Evolutionary conservation across 768 basidiomycete genomes (phyloP), one percentile per base, ranked within the genome.

Genomic region (Phylloporus sp.): DNA sequence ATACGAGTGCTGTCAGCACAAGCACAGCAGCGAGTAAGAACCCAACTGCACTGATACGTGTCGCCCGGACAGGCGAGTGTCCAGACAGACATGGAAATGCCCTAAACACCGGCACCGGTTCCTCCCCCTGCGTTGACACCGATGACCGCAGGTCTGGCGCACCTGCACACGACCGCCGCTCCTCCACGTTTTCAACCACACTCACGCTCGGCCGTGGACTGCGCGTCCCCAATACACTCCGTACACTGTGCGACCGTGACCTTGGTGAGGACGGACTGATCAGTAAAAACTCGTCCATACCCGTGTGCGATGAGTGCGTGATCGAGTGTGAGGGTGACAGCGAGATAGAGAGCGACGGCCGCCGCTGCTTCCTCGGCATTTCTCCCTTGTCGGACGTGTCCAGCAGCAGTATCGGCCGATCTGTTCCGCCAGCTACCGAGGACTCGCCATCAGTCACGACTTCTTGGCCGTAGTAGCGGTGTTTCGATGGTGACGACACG

Each of bases 231-330:
- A 59, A 32, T 6, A 34, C 51, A 1, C 46, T 50, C 31, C 53
- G 50, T 28, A 55, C 31, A 23, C 54, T 45, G 3, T 47, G 54
- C 23, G 54, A 40, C 20, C 39, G 48, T 4, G 45, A 20, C 11
- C 35, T 41, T 2, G 45, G 36, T 5, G 58, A 55, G 6, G 55
- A 16, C 2, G 55, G 53, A 12, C 46, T 49, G 12, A 62, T 46
- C 41, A 62, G 20, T 18, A 62, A 31, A 34, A 62, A 62, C 24
- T 60, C 61, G 7, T 62, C 61, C 61, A 62, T 62, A 10, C 61
- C 61, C 10, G 50, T 38, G 10, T 26, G 27, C 20, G 61, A 53
- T 23, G 55, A 53, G 45, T 55, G 61, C 27, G 24, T 47, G 9
- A 60, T 49, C 4, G 61, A 62, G 18, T 36, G 57, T 7, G 61